A percentile compares a stretch with the other conserved stretches of the same genome.
Conservation (phyloP, 2,329 filamentous ascomycete genomes). For the Phoma sp. region DNA sequence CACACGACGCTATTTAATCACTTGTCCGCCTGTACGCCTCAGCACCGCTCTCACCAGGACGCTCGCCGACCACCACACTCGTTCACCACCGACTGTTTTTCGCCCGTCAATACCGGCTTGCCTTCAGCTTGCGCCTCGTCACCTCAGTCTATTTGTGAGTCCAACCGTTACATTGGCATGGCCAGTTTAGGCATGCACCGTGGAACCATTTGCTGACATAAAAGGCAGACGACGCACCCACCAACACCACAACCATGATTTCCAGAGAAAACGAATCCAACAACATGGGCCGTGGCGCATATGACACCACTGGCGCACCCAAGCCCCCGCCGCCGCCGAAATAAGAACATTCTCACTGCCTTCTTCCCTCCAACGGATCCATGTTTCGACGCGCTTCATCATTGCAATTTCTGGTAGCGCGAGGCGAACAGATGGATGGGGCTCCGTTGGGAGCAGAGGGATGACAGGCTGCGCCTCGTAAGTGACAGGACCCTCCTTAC, state of each 20-base stretch:
- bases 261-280: slow-evolving; percentile 49
- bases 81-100: slow-evolving; percentile 16
- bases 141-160: slow-evolving; percentile 29
- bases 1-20: slow-evolving; percentile 36
- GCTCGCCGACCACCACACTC: slow-evolving; percentile 30
- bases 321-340: slow-evolving; percentile 53
- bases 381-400: slow-evolving; percentile 1
- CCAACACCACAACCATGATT: slow-evolving; percentile 45
- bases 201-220: slow-evolving; percentile 38
- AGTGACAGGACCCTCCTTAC: slow-evolving; percentile 36
- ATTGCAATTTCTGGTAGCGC: slow-evolving; percentile 9
- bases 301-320: slow-evolving; percentile 58
- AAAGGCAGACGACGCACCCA: slow-evolving; percentile 37
- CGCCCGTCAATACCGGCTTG: slow-evolving; percentile 25
- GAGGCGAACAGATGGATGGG: slow-evolving; percentile 21
- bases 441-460: slow-evolving; percentile 42
- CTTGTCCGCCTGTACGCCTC: slow-evolving; percentile 16
- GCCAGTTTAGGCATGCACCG: slow-evolving; percentile 17
- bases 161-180: slow-evolving; percentile 12
- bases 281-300: slow-evolving; percentile 58
- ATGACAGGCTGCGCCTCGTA: slow-evolving; percentile 42
- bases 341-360: slow-evolving; percentile 27
- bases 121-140: slow-evolving; percentile 29
- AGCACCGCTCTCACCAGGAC: slow-evolving; percentile 14
- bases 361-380: slow-evolving; percentile 4